Conservation (phyloP, 257 asterid species). For the Ajuga chamaepitys region DNA sequence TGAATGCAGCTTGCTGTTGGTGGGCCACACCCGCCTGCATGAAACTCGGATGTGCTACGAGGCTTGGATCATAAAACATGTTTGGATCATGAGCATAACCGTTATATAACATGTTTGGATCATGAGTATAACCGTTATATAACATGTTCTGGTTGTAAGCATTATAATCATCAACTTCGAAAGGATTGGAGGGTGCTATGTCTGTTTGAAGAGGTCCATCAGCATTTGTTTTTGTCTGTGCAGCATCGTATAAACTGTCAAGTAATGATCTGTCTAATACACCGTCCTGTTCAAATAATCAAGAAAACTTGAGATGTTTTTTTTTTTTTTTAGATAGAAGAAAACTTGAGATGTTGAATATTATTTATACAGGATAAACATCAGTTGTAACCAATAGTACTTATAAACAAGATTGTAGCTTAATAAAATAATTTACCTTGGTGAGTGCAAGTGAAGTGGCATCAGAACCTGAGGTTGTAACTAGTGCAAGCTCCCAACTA, state of each 20-base stretch:
- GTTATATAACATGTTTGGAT: constrained; percentile 13
- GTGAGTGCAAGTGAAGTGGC: constrained; percentile 14
- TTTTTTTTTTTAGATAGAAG: too few species aligned
- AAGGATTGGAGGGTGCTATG: constrained; percentile 44
- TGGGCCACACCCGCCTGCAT: constrained; percentile 28
- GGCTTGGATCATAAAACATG: constrained; percentile 19
- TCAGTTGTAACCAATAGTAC: neutral
- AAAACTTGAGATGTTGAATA: too few species aligned
- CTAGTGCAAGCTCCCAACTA: constrained; percentile 67
- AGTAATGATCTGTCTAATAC: constrained; percentile 51
- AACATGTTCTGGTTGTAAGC: constrained; percentile 7
- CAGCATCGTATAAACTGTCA: constrained; percentile 54
- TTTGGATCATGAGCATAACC: constrained; percentile 15
- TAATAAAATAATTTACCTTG: constrained; percentile 23
- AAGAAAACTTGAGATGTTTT: neutral
- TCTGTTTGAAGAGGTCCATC: constrained; percentile 20
- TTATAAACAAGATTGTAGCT: neutral
- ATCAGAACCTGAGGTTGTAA: constrained; percentile 26
- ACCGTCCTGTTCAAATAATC: constrained; percentile 29
- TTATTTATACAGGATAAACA: too few species aligned
- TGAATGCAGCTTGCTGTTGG: constrained; percentile 27
- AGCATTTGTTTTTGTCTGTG: constrained; percentile 24
- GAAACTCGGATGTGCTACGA: constrained; percentile 8
- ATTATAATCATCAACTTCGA: constrained; percentile 34
- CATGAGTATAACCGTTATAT: constrained; percentile 11